Conservation (phyloP, 192 early-diverging fungal species). For the Coemansia guatemalensis region DNA sequence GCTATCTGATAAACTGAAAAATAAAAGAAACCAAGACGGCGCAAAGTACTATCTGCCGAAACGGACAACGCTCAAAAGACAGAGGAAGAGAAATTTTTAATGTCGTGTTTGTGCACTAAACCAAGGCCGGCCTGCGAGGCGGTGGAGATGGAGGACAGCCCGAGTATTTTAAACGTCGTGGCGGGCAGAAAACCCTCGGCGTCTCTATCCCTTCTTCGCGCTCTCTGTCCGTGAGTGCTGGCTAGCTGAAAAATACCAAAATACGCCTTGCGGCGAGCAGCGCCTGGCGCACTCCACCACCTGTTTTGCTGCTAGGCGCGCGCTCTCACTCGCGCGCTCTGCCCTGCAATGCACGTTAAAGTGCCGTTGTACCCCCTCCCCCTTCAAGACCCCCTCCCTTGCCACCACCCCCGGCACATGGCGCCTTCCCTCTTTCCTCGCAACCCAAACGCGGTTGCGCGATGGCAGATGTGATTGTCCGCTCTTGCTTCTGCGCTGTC, state of each 20-base stretch:
- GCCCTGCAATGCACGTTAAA: slow-evolving; percentile 22
- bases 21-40: not conserved
- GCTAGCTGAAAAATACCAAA: slow-evolving; percentile 3
- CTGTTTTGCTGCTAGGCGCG: slow-evolving; percentile 10
- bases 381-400: slow-evolving; percentile 7
- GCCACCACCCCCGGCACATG: slow-evolving; percentile 10
- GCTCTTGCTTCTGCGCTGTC: slow-evolving; percentile 6
- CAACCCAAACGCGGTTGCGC: slow-evolving; percentile 13
- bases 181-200: slow-evolving; percentile 9
- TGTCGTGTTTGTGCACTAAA: not conserved
- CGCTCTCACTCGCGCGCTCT: slow-evolving; percentile 17
- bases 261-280: slow-evolving; percentile 11
- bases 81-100: not conserved
- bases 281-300: slow-evolving; percentile 19
- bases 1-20: not conserved
- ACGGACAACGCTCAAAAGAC: not conserved
- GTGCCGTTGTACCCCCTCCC: slow-evolving; percentile 7
- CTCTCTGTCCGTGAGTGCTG: not conserved
- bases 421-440: slow-evolving; percentile 3
- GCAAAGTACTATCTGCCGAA: not conserved
- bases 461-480: slow-evolving; percentile 22
- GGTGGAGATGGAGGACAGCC: not conserved
- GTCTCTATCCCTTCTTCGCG: slow-evolving; percentile 7
- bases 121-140: not conserved
- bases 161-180: slow-evolving; percentile 13